Evolutionary conservation across 1,284 basidiomycete species (phyloP), one percentile per base, ranked within the genome.

Genomic region (Cutaneotrichosporon cavernicola): DNA sequence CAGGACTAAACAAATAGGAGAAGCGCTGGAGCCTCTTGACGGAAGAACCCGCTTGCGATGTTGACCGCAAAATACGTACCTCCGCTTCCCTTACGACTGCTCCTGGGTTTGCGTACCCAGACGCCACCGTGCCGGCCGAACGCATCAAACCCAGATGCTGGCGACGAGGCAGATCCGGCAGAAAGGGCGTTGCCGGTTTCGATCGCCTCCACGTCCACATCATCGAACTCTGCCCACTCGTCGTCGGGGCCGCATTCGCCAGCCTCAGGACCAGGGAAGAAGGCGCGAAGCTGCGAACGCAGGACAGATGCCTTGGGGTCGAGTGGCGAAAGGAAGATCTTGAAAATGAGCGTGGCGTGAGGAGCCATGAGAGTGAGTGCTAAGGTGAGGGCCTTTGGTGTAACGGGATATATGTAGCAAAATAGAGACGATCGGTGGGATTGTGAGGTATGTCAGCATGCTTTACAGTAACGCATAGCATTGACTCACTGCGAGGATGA

Each of bases 311-410:
- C 83, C 18, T 79, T 69, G 0, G 81, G 80, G 55, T 81, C 80
- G 16, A 78, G 68, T 4, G 79, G 77, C 9, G 82, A 83, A 14
- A 83, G 74, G 75, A 86, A 86, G 68, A 86, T 84, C 71, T 86
- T 86, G 72, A 85, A 85, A 62, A 86, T 80, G 63, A 85, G 84
- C 4, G 82, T 85, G 2, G 84, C 83, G 4, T 81, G 80, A 0
- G 80, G 78, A 5, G 82, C 80, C 43, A 86, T 81, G 21, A 85
- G 77, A 7, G 83, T 82, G 21, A 85, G 73, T 0, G 84, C 83
- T 47, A 86, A 82, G 13, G 84, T 83, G 13, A 84, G 73, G 1
- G 85, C 85, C 81, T 83, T 64, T 47, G 16, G 53, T 46, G 40
- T 30, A 6, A 31, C 16, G n/a, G 30, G 9, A 9, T 21, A n/a